phyloP scores from a whole-genome alignment of 176 grass and related monocot species.

The Oryza nivara region DNA sequence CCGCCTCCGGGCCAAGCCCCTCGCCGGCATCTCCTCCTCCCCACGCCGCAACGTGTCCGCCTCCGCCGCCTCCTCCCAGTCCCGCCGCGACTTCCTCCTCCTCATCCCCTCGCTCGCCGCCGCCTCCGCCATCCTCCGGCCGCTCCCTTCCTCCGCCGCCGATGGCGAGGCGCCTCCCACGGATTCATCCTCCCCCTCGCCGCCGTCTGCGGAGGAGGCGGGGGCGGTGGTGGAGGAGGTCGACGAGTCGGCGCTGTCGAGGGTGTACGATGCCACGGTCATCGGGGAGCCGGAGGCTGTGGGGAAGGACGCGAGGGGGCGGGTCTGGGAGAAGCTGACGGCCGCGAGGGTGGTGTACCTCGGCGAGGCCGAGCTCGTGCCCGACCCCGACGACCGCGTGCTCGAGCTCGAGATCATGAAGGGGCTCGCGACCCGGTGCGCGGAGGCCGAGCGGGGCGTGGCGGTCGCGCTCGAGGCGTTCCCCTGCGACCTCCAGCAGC shows the following conservation, averaged over 20 bases:
- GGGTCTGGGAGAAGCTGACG: constrained; percentile 92
- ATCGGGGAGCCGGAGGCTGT: constrained; percentile 89
- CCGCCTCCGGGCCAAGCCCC: constrained; percentile 25
- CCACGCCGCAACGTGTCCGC: constrained; percentile 32
- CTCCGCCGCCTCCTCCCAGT: constrained; percentile 25
- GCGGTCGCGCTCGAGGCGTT: constrained; percentile 82
- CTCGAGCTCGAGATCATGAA: constrained; percentile 85
- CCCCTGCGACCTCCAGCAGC: constrained; percentile 80
- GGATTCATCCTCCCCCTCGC: not conserved
- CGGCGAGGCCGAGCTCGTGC: constrained; percentile 81
- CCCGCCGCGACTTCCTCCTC: constrained; percentile 62
- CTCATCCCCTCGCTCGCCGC: constrained; percentile 67
- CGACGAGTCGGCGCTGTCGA: constrained; percentile 59
- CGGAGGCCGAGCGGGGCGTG: constrained; percentile 56
- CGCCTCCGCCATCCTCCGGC: constrained; percentile 44
- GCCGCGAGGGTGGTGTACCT: constrained; percentile 84
- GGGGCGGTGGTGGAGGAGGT: constrained; percentile 22
- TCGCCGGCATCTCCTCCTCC: constrained; percentile 9
- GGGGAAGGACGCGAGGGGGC: constrained; percentile 63
- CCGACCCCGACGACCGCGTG: constrained; percentile 78
- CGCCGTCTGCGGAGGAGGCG: constrained; percentile 4
- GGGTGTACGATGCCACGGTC: constrained; percentile 94
- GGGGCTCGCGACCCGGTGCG: constrained; percentile 55
- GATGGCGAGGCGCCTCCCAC: constrained; percentile 15
- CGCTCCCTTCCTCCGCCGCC: constrained; percentile 22